A percentile compares a stretch with the other conserved stretches of the same genome.
These are phyloP conservation scores for Cladophialophora psammophila DNA, from an alignment of 2,329 filamentous ascomycete species.

Conservation along the genomic window DNA sequence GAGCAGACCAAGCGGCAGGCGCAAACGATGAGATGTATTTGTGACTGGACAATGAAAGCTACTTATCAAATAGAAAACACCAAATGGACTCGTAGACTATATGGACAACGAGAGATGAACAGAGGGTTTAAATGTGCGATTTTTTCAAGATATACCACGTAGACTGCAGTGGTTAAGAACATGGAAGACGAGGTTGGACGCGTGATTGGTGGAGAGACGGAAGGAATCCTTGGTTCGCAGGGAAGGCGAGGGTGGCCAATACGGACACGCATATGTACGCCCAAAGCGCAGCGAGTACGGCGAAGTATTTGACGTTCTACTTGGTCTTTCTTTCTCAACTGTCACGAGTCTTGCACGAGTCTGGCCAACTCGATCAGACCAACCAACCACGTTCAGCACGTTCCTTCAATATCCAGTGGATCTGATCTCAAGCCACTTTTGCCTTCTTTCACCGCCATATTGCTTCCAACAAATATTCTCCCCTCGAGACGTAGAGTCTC, in stretches of 20 bases:
- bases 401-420: slow-evolving; percentile 16
- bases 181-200: background rate
- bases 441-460: slow-evolving; percentile 31
- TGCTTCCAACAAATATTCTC: background rate
- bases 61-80: background rate
- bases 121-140: background rate
- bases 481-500: background rate
- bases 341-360: background rate
- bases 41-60: background rate
- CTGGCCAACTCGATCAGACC: slow-evolving; percentile 25
- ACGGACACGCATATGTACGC: background rate
- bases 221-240: background rate
- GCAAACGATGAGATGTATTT: background rate
- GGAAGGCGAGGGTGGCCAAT: background rate
- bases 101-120: background rate
- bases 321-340: background rate
- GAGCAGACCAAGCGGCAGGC: background rate
- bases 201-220: background rate
- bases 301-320: background rate
- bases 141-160: slow-evolving; percentile 3
- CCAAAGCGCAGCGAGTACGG: background rate
- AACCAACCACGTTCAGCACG: slow-evolving; percentile 22
- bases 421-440: slow-evolving; percentile 21
- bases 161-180: background rate
- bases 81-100: background rate